phyloP scores from a whole-genome alignment of 169 alveolate genomes.

The Cryptosporidium bovis region DNA sequence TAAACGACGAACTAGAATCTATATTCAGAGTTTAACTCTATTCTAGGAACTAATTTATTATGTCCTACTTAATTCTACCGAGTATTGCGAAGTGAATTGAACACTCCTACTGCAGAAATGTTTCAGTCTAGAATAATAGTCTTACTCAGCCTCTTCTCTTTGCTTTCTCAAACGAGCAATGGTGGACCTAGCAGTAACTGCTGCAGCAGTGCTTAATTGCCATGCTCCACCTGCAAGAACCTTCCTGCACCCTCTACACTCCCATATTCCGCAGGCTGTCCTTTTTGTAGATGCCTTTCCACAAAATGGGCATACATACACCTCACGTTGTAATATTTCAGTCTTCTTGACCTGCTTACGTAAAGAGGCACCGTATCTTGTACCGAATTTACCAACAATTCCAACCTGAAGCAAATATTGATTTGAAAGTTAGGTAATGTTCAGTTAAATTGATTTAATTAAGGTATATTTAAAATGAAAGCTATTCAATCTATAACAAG shows the following conservation, averaged over 20 bases:
- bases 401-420: slow-evolving; percentile 91
- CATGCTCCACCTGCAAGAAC: slow-evolving; percentile 98
- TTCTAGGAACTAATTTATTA: slow-evolving; percentile 5
- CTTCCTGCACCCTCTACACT: slow-evolving; percentile 94
- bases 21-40: slow-evolving; percentile 21
- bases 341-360: slow-evolving; percentile 96
- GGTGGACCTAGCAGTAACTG: slow-evolving; percentile 92
- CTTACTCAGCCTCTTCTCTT: slow-evolving; percentile 66
- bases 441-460: too few relatives aligned
- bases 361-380: slow-evolving; percentile 97
- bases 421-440: neutral
- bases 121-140: neutral
- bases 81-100: neutral
- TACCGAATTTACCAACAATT: slow-evolving; percentile 97
- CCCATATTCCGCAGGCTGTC: slow-evolving; percentile 97
- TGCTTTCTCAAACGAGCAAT: slow-evolving; percentile 82
- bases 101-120: neutral
- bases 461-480: too few relatives aligned
- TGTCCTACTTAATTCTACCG: slow-evolving; percentile 14
- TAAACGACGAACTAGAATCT: slow-evolving; percentile 47
- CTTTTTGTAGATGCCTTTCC: slow-evolving; percentile 88
- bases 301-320: slow-evolving; percentile 95
- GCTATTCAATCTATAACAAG: too few relatives aligned
- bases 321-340: slow-evolving; percentile 93
- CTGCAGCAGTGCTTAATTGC: slow-evolving; percentile 95